Conservation (phyloP, 1,139 yeast species). For the Eremothecium cymbalariae region DNA sequence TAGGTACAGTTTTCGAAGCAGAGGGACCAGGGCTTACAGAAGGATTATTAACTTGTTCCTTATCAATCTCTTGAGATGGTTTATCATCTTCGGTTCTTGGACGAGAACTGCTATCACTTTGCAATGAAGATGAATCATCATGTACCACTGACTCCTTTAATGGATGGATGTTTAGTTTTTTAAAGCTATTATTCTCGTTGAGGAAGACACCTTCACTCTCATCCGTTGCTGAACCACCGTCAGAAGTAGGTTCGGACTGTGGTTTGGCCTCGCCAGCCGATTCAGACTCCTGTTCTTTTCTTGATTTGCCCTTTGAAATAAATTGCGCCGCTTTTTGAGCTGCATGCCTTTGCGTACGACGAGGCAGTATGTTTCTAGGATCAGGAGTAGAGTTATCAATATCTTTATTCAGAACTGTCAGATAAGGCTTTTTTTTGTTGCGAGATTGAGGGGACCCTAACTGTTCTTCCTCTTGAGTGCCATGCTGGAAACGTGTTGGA, state of each 20-base stretch:
- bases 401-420: slow-evolving; percentile 31
- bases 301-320: slow-evolving; percentile 19
- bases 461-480: slow-evolving; percentile 15
- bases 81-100: background rate
- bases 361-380: slow-evolving; percentile 26
- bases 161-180: slow-evolving; percentile 19
- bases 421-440: slow-evolving; percentile 26
- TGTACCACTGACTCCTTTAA: slow-evolving; percentile 16
- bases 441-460: slow-evolving; percentile 12
- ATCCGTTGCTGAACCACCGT: slow-evolving; percentile 26
- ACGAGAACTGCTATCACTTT: background rate
- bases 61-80: too few species aligned
- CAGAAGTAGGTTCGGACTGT: slow-evolving; percentile 15
- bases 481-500: slow-evolving; percentile 14
- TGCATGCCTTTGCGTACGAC: slow-evolving; percentile 24
- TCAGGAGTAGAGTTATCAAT: slow-evolving; percentile 30
- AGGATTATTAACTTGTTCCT: too few species aligned
- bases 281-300: slow-evolving; percentile 21
- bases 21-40: background rate
- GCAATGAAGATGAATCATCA: background rate
- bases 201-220: slow-evolving; percentile 18
- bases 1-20: background rate
- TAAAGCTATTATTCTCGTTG: slow-evolving; percentile 15
- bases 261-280: slow-evolving; percentile 13
- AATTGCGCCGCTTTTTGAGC: slow-evolving; percentile 28